Percentiles rank a stretch among this genome's conserved stretches.
Conservation (phyloP, 495 filamentous ascomycete genomes). For the Neurospora cerealis region DNA sequence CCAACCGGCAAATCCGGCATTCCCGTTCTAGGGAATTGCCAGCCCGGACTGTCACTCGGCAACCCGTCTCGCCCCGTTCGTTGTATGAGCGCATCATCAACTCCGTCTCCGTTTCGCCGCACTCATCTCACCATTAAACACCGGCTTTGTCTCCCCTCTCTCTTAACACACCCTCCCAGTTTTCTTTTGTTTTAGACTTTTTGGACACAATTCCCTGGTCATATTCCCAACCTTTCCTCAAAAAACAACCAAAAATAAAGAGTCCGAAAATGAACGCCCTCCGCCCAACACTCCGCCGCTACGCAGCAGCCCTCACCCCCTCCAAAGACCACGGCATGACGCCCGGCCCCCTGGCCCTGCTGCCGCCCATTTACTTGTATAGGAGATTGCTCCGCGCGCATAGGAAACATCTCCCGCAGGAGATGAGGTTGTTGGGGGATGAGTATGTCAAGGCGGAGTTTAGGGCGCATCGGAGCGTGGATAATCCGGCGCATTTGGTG, state of each 20-base stretch:
- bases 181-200: too few relatives aligned
- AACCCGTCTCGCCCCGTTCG: too few relatives aligned
- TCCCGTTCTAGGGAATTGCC: neutral
- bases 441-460: conserved; percentile 90
- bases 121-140: too few relatives aligned
- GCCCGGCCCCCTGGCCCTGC: conserved; percentile 60
- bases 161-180: too few relatives aligned
- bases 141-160: too few relatives aligned
- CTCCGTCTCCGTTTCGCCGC: neutral
- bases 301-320: conserved; percentile 22
- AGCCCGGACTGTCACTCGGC: neutral
- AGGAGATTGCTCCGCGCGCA: conserved; percentile 79
- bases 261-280: too few relatives aligned
- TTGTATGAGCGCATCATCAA: neutral
- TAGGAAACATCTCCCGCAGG: conserved; percentile 58
- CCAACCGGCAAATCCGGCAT: neutral
- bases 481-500: conserved; percentile 91
- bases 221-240: too few relatives aligned
- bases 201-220: too few relatives aligned
- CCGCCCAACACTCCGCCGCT: conserved; percentile 4
- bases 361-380: conserved; percentile 88
- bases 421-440: conserved; percentile 79
- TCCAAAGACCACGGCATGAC: conserved; percentile 17
- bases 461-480: conserved; percentile 64
- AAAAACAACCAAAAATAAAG: too few relatives aligned